phyloP scores from a whole-genome alignment of 768 basidiomycete species.

The Hypholoma fasciculare region DNA sequence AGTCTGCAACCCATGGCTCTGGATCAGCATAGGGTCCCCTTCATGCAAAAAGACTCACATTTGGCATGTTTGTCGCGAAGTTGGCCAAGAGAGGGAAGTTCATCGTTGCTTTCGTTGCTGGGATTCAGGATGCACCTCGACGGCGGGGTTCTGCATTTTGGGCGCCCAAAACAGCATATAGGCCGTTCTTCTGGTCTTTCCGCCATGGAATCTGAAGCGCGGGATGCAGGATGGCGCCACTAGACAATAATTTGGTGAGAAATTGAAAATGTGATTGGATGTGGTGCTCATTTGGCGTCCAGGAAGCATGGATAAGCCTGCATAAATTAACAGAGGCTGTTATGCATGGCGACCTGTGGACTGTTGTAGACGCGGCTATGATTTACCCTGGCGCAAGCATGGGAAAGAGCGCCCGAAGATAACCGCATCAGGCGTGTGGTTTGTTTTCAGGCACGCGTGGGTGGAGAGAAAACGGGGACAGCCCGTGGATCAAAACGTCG shows the following conservation, averaged over 20 bases:
- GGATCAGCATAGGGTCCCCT: no score
- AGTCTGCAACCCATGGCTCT: no score
- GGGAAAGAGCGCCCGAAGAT: conserved; percentile 8
- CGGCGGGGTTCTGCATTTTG: not conserved
- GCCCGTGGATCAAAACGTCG: conserved; percentile 13
- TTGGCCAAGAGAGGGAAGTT: not conserved
- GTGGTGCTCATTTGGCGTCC: not conserved
- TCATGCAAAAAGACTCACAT: not conserved
- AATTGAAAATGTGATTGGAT: not conserved
- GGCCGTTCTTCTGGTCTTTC: conserved; percentile 7
- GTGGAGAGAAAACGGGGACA: conserved; percentile 6
- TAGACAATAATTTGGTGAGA: not conserved
- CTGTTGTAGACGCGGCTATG: not conserved
- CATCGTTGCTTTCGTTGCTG: not conserved
- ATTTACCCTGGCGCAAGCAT: conserved; percentile 5
- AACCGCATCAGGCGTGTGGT: conserved; percentile 17
- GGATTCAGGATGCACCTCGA: not conserved
- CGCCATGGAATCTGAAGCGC: not conserved
- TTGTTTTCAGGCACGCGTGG: conserved; percentile 21
- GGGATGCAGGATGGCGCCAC: conserved; percentile 5
- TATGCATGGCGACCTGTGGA: conserved; percentile 6
- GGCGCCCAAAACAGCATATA: not conserved
- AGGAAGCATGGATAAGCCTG: conserved; percentile 6
- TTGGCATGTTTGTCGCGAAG: not conserved
- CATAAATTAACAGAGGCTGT: not conserved